phyloP scores from a whole-genome alignment of 164 flowering plant genomes.

The Liquidambar formosana region DNA sequence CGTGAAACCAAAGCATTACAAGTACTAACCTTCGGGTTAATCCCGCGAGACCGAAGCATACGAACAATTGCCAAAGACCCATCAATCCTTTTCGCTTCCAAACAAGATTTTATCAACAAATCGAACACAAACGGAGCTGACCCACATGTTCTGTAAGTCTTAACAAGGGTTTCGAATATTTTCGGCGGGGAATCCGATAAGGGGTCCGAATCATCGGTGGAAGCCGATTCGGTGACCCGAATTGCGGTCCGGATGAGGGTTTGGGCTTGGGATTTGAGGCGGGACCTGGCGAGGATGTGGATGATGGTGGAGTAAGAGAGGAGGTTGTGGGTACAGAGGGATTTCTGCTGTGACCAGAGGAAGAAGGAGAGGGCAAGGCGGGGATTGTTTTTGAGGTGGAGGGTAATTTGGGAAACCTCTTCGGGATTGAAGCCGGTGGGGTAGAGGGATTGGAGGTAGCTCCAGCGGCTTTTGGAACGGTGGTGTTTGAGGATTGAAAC shows the following conservation, averaged over 20 bases:
- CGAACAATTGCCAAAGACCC: constrained; percentile 45
- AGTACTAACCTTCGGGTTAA: constrained; percentile 41
- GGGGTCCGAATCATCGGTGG: neutral
- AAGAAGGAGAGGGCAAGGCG: constrained; percentile 78
- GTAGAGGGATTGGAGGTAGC: constrained; percentile 49
- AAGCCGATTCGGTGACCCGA: constrained; percentile 21
- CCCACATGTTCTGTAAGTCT: constrained; percentile 61
- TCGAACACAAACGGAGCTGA: constrained; percentile 95
- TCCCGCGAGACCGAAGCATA: constrained; percentile 48
- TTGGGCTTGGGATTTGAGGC: constrained; percentile 47
- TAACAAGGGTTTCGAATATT: constrained; percentile 54
- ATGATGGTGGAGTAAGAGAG: constrained; percentile 64
- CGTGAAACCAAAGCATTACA: constrained; percentile 52
- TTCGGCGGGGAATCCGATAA: constrained; percentile 15
- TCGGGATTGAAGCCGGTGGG: constrained; percentile 53
- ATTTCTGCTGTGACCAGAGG: constrained; percentile 46
- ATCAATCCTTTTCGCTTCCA: constrained; percentile 53
- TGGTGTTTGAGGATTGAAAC: constrained; percentile 52
- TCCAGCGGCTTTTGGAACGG: constrained; percentile 75
- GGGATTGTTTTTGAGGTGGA: constrained; percentile 66
- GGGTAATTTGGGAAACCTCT: constrained; percentile 56
- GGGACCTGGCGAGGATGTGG: constrained; percentile 71
- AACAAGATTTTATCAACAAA: constrained; percentile 55
- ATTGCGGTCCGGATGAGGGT: constrained; percentile 48
- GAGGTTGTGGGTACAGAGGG: constrained; percentile 60